Evolutionary conservation across 805 yeast species (phyloP).

Genomic region (Zygosaccharomyces pseudorouxii): DNA sequence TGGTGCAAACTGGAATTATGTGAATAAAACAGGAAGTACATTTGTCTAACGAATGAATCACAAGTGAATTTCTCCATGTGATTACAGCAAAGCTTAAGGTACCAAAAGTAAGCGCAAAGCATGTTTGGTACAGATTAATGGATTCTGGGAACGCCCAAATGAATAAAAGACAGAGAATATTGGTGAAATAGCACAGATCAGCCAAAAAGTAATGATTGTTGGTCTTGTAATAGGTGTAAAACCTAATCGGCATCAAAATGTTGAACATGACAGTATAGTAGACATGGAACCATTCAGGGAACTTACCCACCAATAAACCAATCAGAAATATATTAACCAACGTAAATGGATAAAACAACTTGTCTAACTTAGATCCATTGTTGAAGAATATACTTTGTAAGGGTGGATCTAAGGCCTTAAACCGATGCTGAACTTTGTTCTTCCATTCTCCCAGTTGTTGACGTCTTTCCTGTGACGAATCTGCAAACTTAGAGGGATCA

Average conservation of each 20-base stretch:
- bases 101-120: constrained; percentile 84
- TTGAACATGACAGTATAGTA: constrained; percentile 60
- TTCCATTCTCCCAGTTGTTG: constrained; percentile 25
- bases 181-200: constrained; percentile 90
- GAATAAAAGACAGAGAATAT: constrained; percentile 59
- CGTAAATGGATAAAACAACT: constrained; percentile 72
- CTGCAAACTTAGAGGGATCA: constrained; percentile 7
- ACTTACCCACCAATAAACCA: constrained; percentile 73
- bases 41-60: constrained; percentile 85
- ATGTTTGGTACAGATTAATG: constrained; percentile 65
- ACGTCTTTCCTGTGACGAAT: constrained; percentile 13
- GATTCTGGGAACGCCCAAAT: constrained; percentile 83
- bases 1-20: constrained; percentile 79
- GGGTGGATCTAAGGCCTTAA: constrained; percentile 27
- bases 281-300: constrained; percentile 72
- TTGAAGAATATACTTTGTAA: constrained; percentile 33
- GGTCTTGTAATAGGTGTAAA: constrained; percentile 73
- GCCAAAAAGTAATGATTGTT: constrained; percentile 85
- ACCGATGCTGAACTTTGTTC: constrained; percentile 17
- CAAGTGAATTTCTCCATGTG: constrained; percentile 93
- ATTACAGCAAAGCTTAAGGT: constrained; percentile 90
- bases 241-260: constrained; percentile 75
- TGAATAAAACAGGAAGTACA: constrained; percentile 90
- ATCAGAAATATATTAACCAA: constrained; percentile 60
- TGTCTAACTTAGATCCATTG: constrained; percentile 57